These are phyloP conservation scores for Ophiostoma perfectum DNA, from an alignment of 2,329 filamentous ascomycete genomes.

Conservation along the genomic window DNA sequence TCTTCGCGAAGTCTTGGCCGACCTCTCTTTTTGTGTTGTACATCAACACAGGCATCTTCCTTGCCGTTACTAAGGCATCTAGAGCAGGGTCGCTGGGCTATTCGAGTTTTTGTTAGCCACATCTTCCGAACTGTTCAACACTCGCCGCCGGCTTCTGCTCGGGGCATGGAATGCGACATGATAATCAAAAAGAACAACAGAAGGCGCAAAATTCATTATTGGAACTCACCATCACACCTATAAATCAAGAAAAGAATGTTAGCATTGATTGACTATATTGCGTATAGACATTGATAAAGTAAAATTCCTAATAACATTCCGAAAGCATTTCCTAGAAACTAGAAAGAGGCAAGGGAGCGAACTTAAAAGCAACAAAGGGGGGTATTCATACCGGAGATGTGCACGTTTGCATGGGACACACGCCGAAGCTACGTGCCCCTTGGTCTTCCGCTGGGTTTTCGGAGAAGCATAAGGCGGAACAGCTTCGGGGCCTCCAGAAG, in stretches of 20 bases:
- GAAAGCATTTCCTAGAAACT: not conserved
- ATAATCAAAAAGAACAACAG: not conserved
- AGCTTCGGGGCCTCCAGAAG: conserved; percentile 17
- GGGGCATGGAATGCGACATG: not conserved
- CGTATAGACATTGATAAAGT: not conserved
- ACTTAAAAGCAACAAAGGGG: not conserved
- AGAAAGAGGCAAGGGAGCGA: not conserved
- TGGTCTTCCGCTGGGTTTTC: conserved; percentile 62
- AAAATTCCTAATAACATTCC: not conserved
- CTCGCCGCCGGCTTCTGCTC: not conserved
- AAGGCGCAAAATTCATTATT: not conserved
- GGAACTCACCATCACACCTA: conserved; percentile 22
- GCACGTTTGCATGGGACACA: conserved; percentile 83
- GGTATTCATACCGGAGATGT: conserved; percentile 57
- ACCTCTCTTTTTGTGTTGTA: conserved; percentile 80
- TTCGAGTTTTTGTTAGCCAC: not conserved
- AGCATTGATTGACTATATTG: not conserved
- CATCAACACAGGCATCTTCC: conserved; percentile 73
- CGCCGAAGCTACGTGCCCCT: conserved; percentile 77
- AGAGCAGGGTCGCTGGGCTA: conserved; percentile 70
- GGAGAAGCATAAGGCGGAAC: conserved; percentile 48
- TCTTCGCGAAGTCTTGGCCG: conserved; percentile 72
- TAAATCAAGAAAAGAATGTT: not conserved
- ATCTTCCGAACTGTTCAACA: not conserved
- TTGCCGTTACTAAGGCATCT: conserved; percentile 74